Evolutionary conservation across 495 filamentous ascomycete genomes (phyloP).

Genomic region (Amphirosellinia nigrospora): DNA sequence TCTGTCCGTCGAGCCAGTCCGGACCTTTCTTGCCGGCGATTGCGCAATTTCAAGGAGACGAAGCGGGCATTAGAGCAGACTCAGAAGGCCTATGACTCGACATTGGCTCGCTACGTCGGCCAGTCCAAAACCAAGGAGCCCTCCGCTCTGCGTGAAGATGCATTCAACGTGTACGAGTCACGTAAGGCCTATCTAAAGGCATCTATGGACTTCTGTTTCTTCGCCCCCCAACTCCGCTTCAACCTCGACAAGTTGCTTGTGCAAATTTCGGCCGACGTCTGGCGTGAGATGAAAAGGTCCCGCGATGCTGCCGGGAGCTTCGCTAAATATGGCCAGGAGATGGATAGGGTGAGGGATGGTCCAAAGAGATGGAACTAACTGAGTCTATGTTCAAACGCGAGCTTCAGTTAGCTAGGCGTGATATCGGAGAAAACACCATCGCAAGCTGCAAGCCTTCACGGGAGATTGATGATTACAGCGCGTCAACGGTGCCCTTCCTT

Average conservation of each 20-base stretch:
- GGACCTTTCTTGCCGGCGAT: constrained; percentile 76
- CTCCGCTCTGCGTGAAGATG: constrained; percentile 88
- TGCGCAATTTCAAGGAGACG: constrained; percentile 67
- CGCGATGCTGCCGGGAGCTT: constrained; percentile 66
- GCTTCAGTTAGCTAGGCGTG: constrained; percentile 75
- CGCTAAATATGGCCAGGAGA: constrained; percentile 71
- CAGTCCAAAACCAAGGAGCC: constrained; percentile 95
- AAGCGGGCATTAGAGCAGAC: constrained; percentile 75
- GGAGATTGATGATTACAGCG: constrained; percentile 90
- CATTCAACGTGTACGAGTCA: constrained; percentile 94
- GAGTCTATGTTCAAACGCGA: constrained; percentile 81
- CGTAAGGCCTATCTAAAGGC: constrained; percentile 89
- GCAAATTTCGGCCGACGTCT: constrained; percentile 81
- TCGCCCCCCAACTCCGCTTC: constrained; percentile 80
- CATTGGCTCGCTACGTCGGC: constrained; percentile 76
- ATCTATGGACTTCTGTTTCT: constrained; percentile 89
- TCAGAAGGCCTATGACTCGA: constrained; percentile 82
- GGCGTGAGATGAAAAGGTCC: constrained; percentile 75
- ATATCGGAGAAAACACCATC: constrained; percentile 82
- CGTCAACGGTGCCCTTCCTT: constrained; percentile 83
- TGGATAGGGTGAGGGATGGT: constrained; percentile 91
- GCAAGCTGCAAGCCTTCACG: constrained; percentile 76
- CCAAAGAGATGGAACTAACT: constrained; percentile 85
- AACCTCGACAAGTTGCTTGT: constrained; percentile 87
- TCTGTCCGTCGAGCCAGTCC: constrained; percentile 80